Base-by-base conservation (phyloP, 2,329 filamentous ascomycete species). In the Trichoderma pleuroti region DNA sequence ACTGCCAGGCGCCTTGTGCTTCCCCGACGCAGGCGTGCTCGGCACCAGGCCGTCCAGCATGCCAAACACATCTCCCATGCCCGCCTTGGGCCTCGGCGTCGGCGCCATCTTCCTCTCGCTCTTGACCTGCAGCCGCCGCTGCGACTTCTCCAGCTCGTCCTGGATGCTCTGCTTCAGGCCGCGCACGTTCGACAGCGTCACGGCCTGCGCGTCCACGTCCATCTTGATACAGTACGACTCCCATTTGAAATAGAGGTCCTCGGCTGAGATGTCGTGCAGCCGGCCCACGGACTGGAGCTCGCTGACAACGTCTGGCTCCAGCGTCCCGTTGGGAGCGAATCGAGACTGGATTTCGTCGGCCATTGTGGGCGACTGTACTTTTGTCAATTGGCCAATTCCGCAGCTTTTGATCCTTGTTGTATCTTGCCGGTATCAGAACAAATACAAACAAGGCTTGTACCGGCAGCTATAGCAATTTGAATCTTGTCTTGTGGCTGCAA, bases 201-300 rank as follows among this genome's bases (percentile, higher is more conserved):
- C 70, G 72, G 93, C 82, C 72, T 90, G 90, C 70, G 93, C 92
- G 70, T 97, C 93, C 61, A 89, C 84, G 28, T 94, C 93, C 90
- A 98, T 94, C 81, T 95, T 97, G 79, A 99, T 91, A 81, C 92
- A 94, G 85, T 98, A 98, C 0, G 94, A 95, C 81, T 99, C 96
- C 96, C 96, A 99, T 86, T 98, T 98, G 88, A 93, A 98, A 81
- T 93, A 98, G 30, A 98, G 86, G 79, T 98, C 96, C 80, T 98
- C 91, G 39, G 90, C 86, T 18, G 90, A 88, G 72, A 98, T 87
- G 61, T 89, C 90, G 82, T 98, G 93, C 72, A 98, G 86, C 68
- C 91, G 90, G 83, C 96, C 87, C 79, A 97, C 97, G 71, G 93
- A 97, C 78, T 92, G 87, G 74, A 99, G 85, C 82, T 98, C 94